These are phyloP conservation scores for Phytophthora cryptogea DNA, from an alignment of 352 stramenopile genomes.

Conservation along the genomic window DNA sequence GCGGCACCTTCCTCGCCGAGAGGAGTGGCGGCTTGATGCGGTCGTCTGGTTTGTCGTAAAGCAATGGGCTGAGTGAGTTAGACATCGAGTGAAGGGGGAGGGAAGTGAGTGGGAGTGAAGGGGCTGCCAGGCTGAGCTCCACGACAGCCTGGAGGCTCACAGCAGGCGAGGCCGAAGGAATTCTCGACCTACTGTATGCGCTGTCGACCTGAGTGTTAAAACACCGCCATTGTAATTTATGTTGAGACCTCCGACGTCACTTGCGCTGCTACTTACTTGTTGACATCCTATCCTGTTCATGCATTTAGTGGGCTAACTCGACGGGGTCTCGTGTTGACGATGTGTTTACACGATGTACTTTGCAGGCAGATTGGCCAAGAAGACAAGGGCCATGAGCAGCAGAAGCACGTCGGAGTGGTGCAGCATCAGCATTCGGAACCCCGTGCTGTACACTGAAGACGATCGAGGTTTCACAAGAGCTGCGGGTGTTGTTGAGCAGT, in stretches of 20 bases:
- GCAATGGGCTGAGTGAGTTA: slow-evolving; percentile 24
- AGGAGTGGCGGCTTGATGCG: slow-evolving; percentile 59
- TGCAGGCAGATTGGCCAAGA: slow-evolving; percentile 29
- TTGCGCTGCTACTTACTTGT: slow-evolving; percentile 5
- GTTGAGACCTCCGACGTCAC: slow-evolving; percentile 33
- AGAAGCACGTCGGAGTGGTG: slow-evolving; percentile 27
- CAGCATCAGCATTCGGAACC: slow-evolving; percentile 12
- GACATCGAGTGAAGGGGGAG: slow-evolving; percentile 3
- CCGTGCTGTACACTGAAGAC: not conserved
- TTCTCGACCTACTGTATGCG: slow-evolving; percentile 18
- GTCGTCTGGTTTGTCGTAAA: slow-evolving; percentile 48
- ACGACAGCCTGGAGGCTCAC: slow-evolving; percentile 4
- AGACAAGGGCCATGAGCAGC: slow-evolving; percentile 27
- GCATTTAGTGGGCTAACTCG: slow-evolving; percentile 1
- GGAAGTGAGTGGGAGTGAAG: slow-evolving; percentile 9
- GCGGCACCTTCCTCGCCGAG: slow-evolving; percentile 63
- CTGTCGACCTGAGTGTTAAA: slow-evolving; percentile 30
- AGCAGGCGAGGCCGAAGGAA: slow-evolving; percentile 24
- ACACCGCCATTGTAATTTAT: slow-evolving; percentile 52
- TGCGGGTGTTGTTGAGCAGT: not conserved
- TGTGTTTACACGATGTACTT: slow-evolving; percentile 31
- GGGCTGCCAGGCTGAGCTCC: not conserved
- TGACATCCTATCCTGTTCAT: slow-evolving; percentile 1
- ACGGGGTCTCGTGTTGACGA: not conserved
- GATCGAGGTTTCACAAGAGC: not conserved